Conservation (phyloP, 1,139 yeast genomes). For the Debaryomyces sp. region DNA sequence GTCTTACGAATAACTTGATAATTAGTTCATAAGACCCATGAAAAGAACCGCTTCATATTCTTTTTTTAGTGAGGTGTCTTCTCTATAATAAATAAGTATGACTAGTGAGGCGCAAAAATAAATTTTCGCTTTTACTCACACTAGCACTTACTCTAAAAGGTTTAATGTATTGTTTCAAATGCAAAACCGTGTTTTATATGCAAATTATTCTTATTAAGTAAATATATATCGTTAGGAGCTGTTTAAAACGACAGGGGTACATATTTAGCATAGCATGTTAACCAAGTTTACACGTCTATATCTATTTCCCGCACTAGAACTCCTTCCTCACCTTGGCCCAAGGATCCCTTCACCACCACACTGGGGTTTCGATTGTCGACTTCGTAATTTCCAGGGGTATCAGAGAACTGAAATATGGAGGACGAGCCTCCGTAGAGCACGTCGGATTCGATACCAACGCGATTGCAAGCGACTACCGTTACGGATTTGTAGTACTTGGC, state of each 20-base stretch:
- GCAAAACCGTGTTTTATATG: constrained; percentile 1
- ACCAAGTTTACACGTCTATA: constrained; percentile 20
- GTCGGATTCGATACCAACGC: constrained; percentile 74
- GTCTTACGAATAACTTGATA: background rate
- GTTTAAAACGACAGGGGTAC: background rate
- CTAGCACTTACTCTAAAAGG: background rate
- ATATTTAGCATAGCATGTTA: background rate
- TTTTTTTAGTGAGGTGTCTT: background rate
- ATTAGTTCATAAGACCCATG: background rate
- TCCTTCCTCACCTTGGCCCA: constrained; percentile 68
- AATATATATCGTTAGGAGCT: background rate
- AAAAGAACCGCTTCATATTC: background rate
- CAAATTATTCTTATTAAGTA: background rate
- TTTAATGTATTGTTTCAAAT: background rate
- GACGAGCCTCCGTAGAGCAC: constrained; percentile 77
- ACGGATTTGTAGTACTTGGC: constrained; percentile 28
- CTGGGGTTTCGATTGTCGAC: constrained; percentile 44
- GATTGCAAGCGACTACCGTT: constrained; percentile 59
- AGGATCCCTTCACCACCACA: constrained; percentile 54
- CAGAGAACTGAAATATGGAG: constrained; percentile 53
- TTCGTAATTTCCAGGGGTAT: constrained; percentile 21
- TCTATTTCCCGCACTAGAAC: constrained; percentile 60
- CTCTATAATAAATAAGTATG: background rate
- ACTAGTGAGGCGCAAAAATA: constrained; percentile 2
- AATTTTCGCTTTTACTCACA: constrained; percentile 4